Evolutionary conservation across 305 asterid genomes (phyloP).

Genomic region (Fraxinus albicans): DNA sequence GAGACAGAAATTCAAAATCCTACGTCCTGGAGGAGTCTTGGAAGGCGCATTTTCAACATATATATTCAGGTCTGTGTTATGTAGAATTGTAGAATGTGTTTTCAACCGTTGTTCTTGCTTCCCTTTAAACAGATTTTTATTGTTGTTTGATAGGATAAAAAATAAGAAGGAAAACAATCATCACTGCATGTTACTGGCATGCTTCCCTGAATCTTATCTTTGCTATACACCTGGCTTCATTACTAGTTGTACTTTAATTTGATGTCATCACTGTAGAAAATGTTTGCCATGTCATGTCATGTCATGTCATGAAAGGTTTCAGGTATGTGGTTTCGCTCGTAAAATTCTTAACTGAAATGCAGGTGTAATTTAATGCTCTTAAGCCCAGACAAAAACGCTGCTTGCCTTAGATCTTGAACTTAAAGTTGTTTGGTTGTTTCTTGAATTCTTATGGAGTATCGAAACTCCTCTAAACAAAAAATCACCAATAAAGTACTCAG

Average conservation of each 20-base stretch:
- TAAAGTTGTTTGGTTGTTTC: background rate
- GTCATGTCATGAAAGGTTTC: background rate
- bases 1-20: conserved; percentile 36
- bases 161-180: background rate
- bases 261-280: background rate
- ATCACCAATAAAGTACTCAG: background rate
- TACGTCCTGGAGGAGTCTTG: conserved; percentile 41
- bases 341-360: background rate
- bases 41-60: conserved; percentile 62
- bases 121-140: background rate
- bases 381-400: background rate
- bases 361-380: background rate
- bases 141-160: background rate
- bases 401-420: background rate
- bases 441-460: background rate
- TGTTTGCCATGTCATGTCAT: background rate
- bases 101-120: background rate
- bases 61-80: conserved; percentile 51
- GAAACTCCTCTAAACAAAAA: background rate
- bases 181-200: background rate
- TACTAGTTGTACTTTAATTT: background rate
- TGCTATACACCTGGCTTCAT: background rate
- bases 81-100: background rate
- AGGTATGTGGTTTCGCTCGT: background rate
- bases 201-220: background rate